Evolutionary conservation across 768 basidiomycete genomes (phyloP), one percentile per base, ranked within the genome.

Genomic region (Epithele typhae): DNA sequence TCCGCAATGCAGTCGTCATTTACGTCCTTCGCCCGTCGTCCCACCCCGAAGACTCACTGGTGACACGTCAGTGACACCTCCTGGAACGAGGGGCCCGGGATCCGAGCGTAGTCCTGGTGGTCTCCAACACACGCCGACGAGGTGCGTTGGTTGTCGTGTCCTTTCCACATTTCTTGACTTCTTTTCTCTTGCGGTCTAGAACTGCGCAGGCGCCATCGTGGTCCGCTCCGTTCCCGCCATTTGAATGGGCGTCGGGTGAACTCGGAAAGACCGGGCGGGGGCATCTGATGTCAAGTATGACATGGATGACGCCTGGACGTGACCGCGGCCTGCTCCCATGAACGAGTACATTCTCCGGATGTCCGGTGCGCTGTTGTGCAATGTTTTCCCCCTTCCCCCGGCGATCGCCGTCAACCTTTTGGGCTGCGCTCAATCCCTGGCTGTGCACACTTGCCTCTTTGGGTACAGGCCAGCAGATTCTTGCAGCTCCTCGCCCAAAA

Each of bases 371-470:
- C 8, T 51, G 51, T 45, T 45, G 46, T 39, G 23, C 12, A 24
- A 33, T 37, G 45, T 46, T 43, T 43, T 41, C 40, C 43, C 25
- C n/a, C 14, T 14, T 37, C 21, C 25, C 40, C 12, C 47, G 53
- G 53, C 48, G 49, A 54, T 54, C 40, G 45, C 53, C 48, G 53
- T 25, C 11, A 33, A 22, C 30, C 37, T 36, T 33, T 6, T 12
- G 23, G 39, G 27, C 19, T 8, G 19, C 24, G 41, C 15, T 25
- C 36, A 46, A 43, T 46, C 45, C 33, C 46, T 42, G 46, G 38
- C 22, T 30, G 46, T 37, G 51, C 35, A 22, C 25, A 25, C n/a
- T 53, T 54, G n/a, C 53, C 53, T 17, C 21, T 36, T 54, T 35
- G 45, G 40, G 53, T 41, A 36, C 32, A 18, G 38, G 37, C 42